Conservation (phyloP, 2,329 filamentous ascomycete genomes). For the Escovopsis sp. region DNA sequence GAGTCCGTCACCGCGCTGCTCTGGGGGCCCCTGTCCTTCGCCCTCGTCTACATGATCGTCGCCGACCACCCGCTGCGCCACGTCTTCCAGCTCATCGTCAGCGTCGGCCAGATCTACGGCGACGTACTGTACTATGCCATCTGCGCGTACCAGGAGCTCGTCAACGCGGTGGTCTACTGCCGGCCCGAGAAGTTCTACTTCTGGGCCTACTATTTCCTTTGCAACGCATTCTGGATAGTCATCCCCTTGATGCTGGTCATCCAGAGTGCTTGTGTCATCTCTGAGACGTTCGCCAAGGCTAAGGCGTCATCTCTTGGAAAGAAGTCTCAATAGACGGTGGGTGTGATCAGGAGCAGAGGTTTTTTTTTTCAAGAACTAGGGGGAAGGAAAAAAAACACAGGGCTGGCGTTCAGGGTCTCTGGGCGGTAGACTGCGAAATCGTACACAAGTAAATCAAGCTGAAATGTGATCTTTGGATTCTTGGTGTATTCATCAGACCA, state of each 20-base stretch:
- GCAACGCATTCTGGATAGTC: slow-evolving; percentile 39
- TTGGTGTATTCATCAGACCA: too few relatives aligned
- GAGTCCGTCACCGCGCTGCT: slow-evolving; percentile 36
- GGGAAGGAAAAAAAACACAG: neutral
- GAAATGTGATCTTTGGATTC: neutral
- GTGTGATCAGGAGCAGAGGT: neutral
- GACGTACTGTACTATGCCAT: slow-evolving; percentile 37
- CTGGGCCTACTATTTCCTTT: slow-evolving; percentile 36
- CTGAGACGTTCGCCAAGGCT: slow-evolving; percentile 14
- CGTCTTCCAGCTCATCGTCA: slow-evolving; percentile 32
- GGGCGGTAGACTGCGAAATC: too few relatives aligned
- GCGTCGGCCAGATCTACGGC: slow-evolving; percentile 36
- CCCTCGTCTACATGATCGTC: slow-evolving; percentile 29
- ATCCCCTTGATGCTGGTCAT: slow-evolving; percentile 25
- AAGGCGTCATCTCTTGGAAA: slow-evolving; percentile 12
- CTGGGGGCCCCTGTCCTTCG: slow-evolving; percentile 39
- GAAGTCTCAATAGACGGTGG: slow-evolving; percentile 10
- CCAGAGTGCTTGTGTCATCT: slow-evolving; percentile 14
- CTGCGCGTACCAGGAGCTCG: slow-evolving; percentile 26
- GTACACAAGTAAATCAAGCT: too few relatives aligned
- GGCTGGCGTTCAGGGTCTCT: too few relatives aligned
- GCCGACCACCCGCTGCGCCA: slow-evolving; percentile 30
- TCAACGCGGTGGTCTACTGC: slow-evolving; percentile 27
- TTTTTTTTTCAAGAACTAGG: neutral
- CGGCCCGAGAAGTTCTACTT: slow-evolving; percentile 38